phyloP scores from a whole-genome alignment of 768 basidiomycete genomes.

The Tubosaeta sp. region DNA sequence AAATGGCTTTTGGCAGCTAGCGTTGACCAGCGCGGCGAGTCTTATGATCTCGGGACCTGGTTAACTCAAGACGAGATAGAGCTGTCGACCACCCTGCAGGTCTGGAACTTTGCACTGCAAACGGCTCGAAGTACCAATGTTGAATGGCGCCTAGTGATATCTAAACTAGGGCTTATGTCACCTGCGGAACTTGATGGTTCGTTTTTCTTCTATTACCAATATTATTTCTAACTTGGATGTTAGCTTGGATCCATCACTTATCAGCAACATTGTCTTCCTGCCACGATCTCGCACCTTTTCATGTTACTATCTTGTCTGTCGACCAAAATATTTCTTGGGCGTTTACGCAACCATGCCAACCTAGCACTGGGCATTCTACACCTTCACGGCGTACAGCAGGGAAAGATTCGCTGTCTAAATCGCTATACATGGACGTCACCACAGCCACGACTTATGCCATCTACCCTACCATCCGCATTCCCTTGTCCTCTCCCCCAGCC shows the following conservation, averaged over 20 bases:
- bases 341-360: constrained; percentile 37
- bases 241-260: constrained; percentile 65
- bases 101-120: constrained; percentile 67
- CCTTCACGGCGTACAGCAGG: constrained; percentile 26
- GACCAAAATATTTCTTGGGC: constrained; percentile 59
- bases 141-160: constrained; percentile 77
- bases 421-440: constrained; percentile 32
- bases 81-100: constrained; percentile 47
- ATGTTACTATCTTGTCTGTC: constrained; percentile 58
- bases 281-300: constrained; percentile 46
- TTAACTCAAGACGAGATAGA: constrained; percentile 47
- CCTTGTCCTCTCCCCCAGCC: constrained; percentile 37
- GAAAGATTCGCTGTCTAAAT: constrained; percentile 29
- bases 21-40: constrained; percentile 76
- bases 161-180: constrained; percentile 61
- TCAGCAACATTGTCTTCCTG: constrained; percentile 36
- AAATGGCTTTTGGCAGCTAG: constrained; percentile 77
- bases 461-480: constrained; percentile 39
- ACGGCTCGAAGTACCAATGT: constrained; percentile 63
- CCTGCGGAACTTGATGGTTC: constrained; percentile 62
- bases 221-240: constrained; percentile 3
- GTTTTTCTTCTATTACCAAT: constrained; percentile 20
- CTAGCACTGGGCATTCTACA: constrained; percentile 17
- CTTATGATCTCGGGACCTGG: constrained; percentile 66
- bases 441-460: constrained; percentile 48